Evolutionary conservation across 2,329 filamentous ascomycete species (phyloP), one percentile per base, ranked within the genome.

Genomic region (Tolypocladium nubicola): DNA sequence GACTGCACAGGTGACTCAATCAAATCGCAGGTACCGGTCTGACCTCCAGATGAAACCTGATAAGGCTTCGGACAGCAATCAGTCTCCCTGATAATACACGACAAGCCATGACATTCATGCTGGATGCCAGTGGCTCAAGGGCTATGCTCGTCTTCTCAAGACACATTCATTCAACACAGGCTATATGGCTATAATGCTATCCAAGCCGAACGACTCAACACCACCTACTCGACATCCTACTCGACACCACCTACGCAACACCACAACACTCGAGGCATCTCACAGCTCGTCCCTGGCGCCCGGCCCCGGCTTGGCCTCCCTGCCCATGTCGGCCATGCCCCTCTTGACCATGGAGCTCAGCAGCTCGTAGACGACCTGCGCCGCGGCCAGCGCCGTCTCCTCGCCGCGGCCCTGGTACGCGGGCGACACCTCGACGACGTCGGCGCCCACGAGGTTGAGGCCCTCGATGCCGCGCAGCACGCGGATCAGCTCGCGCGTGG

Each of bases 321-420:
- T 72, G 3, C 67, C 73, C 68, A 72, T 73, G 52, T 69, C 70
- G 33, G 62, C 59, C 66, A 73, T 61, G 1, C 74, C 75, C 56
- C 61, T 81, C 74, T 83, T 87, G 8, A 87, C 85, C 73, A 88
- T 85, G 59, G 79, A 89, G 43, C 86, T 95, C 65, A 96, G 71
- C n/a, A 96, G 80, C 76, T 96, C 91, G 69, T 87, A 96, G 1
- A 84, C 89, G 43, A 95, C 82, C 78, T 96, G 90, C 45, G 90
- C 90, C 2, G 84, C 91, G 19, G 89, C 90, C 62, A 96, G 73
- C 14, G 89, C 88, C 43, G 90, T 96, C 66, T 86, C 86, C 75
- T 96, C 91, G 1, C 85, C 89, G 8, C 76, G 76, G 13, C 87
- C 86, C 76, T 96, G 90, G 68, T 95, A 96, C 14, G 88, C 88